These are phyloP conservation scores for Suillus luteus DNA, from an alignment of 768 basidiomycete species.

Conservation along the genomic window DNA sequence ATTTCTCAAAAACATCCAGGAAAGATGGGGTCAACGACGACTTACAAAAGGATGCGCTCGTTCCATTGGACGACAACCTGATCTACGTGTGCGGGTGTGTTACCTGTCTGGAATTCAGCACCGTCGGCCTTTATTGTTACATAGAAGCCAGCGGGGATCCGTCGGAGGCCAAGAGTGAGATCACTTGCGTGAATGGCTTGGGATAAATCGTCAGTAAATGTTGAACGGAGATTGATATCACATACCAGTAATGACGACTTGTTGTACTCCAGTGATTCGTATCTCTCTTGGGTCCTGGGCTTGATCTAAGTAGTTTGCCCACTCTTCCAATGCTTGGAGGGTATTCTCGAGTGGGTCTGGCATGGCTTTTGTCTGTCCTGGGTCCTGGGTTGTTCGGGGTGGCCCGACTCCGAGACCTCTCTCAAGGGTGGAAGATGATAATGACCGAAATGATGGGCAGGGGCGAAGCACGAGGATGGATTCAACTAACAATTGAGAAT, in stretches of 20 bases:
- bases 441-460: no score
- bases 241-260: background rate
- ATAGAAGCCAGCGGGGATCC: conserved; percentile 18
- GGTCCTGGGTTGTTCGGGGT: no score
- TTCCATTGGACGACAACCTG: conserved; percentile 4
- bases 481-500: no score
- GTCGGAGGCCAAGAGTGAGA: conserved; percentile 8
- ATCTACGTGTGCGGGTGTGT: background rate
- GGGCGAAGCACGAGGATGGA: no score
- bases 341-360: no score
- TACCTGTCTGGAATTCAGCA: background rate
- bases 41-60: conserved; percentile 4
- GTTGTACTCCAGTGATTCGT: background rate
- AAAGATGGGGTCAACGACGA: background rate
- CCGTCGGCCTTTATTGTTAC: background rate
- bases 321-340: no score
- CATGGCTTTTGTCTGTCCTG: no score
- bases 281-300: background rate
- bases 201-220: background rate
- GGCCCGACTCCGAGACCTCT: no score
- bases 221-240: background rate
- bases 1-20: background rate
- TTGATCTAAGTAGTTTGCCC: background rate
- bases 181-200: conserved; percentile 16
- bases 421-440: no score